Conservation (phyloP, 805 yeast genomes). For the Cyberlindnera maritima region DNA sequence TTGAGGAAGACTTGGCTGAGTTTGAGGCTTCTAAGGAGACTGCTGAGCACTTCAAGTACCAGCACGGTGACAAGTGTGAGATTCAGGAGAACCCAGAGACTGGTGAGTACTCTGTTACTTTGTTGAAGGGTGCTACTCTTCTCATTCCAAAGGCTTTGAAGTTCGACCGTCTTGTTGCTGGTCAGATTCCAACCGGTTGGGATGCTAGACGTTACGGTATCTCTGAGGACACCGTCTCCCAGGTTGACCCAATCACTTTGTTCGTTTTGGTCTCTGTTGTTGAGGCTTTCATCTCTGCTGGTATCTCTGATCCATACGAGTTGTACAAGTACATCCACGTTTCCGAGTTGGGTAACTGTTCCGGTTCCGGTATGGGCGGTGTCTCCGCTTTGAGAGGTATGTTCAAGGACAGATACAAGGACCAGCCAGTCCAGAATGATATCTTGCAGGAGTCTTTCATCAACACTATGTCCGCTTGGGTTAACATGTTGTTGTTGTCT, state of each 20-base stretch:
- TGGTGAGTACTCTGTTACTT: constrained; percentile 88
- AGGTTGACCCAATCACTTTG: constrained; percentile 95
- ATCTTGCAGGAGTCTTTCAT: constrained; percentile 97
- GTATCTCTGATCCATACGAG: constrained; percentile 98
- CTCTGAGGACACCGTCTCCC: constrained; percentile 85
- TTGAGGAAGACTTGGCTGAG: constrained; percentile 95
- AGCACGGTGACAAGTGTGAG: constrained; percentile 93
- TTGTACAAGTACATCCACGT: constrained; percentile 98
- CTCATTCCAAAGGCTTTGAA: constrained; percentile 77
- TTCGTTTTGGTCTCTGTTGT: constrained; percentile 91
- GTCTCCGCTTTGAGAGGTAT: constrained; percentile 94
- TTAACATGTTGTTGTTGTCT: constrained; percentile 93
- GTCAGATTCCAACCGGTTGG: constrained; percentile 99
- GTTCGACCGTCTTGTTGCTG: constrained; percentile 66
- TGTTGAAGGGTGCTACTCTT: constrained; percentile 90
- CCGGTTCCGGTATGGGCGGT: constrained; percentile 99
- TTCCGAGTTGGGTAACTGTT: constrained; percentile 98
- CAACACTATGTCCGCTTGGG: constrained; percentile 99
- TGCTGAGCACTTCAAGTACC: constrained; percentile 89
- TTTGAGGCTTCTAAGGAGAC: constrained; percentile 94
- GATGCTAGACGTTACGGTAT: constrained; percentile 93
- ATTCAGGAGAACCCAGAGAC: constrained; percentile 82
- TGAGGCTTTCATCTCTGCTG: constrained; percentile 90
- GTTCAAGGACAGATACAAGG: constrained; percentile 94
- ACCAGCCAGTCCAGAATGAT: constrained; percentile 94